These are phyloP conservation scores for Tranzscheliella williamsii DNA, from an alignment of 1,284 basidiomycete genomes.

Conservation along the genomic window DNA sequence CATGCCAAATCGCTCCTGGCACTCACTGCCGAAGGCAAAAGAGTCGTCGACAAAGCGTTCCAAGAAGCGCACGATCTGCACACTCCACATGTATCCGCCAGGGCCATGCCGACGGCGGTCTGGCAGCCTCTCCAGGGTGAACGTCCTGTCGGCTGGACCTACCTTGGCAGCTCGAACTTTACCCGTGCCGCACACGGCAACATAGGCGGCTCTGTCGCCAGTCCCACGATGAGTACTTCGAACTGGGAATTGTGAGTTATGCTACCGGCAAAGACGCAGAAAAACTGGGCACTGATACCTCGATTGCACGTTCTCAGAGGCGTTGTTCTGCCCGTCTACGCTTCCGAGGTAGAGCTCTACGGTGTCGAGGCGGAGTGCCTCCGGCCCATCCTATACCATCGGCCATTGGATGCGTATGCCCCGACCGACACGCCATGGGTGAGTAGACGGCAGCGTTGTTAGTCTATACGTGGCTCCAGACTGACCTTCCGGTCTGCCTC, in stretches of 20 bases:
- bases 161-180: conserved; percentile 55
- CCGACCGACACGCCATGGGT: conserved; percentile 41
- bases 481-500: background rate
- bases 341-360: conserved; percentile 19
- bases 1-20: conserved; percentile 56
- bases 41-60: conserved; percentile 13
- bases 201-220: conserved; percentile 22
- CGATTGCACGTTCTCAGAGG: conserved; percentile 28
- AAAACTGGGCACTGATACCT: too few species aligned
- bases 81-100: background rate
- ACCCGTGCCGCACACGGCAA: conserved; percentile 58
- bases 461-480: background rate
- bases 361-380: conserved; percentile 19
- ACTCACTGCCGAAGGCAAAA: conserved; percentile 4
- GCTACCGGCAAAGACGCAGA: too few species aligned
- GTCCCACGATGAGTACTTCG: conserved; percentile 23
- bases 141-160: conserved; percentile 46
- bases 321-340: conserved; percentile 42
- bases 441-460: conserved; percentile 9
- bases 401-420: conserved; percentile 36
- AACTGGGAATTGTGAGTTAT: conserved; percentile 55
- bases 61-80: background rate
- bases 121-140: background rate
- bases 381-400: conserved; percentile 39
- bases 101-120: background rate